phyloP scores from a whole-genome alignment of 1,284 basidiomycete species.

The Irpex sp. region DNA sequence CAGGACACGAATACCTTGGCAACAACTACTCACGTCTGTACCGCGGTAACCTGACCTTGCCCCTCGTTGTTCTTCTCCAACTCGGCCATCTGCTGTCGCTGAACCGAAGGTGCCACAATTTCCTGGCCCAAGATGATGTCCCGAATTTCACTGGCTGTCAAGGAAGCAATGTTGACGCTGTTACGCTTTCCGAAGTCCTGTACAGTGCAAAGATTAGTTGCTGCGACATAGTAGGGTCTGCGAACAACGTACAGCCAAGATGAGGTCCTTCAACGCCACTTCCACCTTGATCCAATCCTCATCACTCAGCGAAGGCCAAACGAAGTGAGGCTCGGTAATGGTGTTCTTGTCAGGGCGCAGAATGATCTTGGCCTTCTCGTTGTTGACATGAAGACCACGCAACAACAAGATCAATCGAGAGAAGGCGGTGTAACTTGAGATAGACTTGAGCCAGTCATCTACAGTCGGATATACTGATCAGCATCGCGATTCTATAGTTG shows the following conservation, averaged over 20 bases:
- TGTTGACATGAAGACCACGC: conserved; percentile 97
- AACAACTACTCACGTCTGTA: conserved; percentile 69
- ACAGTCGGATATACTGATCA: conserved; percentile 4
- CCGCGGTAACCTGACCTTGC: conserved; percentile 91
- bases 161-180: conserved; percentile 96
- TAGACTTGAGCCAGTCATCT: conserved; percentile 99
- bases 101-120: conserved; percentile 88
- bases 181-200: conserved; percentile 99
- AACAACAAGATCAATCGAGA: conserved; percentile 94
- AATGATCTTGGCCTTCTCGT: conserved; percentile 98
- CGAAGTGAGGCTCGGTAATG: conserved; percentile 96
- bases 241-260: conserved; percentile 63
- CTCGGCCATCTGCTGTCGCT: conserved; percentile 99
- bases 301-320: conserved; percentile 94
- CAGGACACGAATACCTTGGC: background rate
- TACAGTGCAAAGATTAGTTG: conserved; percentile 10
- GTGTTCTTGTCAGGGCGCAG: conserved; percentile 92
- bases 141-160: conserved; percentile 94
- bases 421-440: conserved; percentile 99
- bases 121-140: conserved; percentile 98
- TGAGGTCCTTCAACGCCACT: conserved; percentile 93
- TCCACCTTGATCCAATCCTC: conserved; percentile 99
- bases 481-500: background rate
- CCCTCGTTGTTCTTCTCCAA: conserved; percentile 96
- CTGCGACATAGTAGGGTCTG: background rate